Conservation (phyloP, 192 early-diverging fungal species). For the Backusella circina region DNA sequence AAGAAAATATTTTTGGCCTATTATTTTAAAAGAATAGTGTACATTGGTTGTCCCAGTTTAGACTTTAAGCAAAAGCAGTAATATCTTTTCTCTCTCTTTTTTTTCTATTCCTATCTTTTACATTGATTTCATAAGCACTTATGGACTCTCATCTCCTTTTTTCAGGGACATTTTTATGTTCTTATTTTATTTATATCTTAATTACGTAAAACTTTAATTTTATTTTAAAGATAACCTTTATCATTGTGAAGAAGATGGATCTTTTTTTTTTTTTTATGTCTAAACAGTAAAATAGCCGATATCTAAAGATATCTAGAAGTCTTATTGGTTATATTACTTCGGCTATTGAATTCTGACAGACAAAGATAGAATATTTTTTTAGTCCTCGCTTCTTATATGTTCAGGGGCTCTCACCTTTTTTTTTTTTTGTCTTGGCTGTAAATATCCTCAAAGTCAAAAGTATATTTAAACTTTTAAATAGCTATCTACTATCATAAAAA, state of each 20-base stretch:
- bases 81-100: not conserved
- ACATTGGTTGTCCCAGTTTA: not conserved
- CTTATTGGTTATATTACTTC: not conserved
- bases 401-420: not conserved
- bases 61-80: not conserved
- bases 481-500: not conserved
- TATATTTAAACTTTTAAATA: not conserved
- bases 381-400: not conserved
- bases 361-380: not conserved
- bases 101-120: not conserved
- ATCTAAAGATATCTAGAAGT: not conserved
- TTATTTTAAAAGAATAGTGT: not conserved
- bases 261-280: not conserved
- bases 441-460: not conserved
- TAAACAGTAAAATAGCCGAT: not conserved
- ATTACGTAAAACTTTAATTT: not conserved
- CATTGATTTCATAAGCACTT: not conserved
- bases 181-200: not conserved
- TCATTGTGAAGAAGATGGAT: not conserved
- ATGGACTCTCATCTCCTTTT: not conserved
- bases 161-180: not conserved
- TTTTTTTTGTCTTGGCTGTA: not conserved
- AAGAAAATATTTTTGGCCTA: not conserved
- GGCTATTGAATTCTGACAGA: not conserved
- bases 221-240: not conserved